Evolutionary conservation across 2,329 filamentous ascomycete genomes (phyloP).

Genomic region (Fusarium nurragi): DNA sequence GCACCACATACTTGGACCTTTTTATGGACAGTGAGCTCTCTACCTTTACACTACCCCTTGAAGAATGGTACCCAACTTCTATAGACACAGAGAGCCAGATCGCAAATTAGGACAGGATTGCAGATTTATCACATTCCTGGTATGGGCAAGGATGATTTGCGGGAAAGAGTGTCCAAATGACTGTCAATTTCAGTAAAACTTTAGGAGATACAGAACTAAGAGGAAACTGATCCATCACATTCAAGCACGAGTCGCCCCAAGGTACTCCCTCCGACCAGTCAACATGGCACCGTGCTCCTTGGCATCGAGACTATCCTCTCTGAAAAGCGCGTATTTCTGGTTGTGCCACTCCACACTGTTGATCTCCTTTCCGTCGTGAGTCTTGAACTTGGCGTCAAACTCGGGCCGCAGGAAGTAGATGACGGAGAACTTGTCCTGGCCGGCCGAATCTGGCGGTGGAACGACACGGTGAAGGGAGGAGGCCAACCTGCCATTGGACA

Average conservation of each 20-base stretch:
- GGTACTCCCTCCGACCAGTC: conserved; percentile 27
- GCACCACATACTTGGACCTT: background rate
- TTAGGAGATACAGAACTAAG: background rate
- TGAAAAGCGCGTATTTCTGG: conserved; percentile 34
- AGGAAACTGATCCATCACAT: too few relatives aligned
- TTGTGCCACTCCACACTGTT: conserved; percentile 38
- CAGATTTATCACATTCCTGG: background rate
- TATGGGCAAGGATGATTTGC: background rate
- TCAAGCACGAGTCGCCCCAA: conserved; percentile 2
- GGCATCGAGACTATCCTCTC: conserved; percentile 27
- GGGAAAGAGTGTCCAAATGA: background rate
- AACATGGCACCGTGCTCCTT: conserved; percentile 26
- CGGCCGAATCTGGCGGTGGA: conserved; percentile 23
- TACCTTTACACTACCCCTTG: background rate
- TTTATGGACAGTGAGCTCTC: background rate
- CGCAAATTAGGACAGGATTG: background rate
- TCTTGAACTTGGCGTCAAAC: conserved; percentile 31
- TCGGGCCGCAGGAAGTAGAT: conserved; percentile 38
- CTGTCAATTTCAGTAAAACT: background rate
- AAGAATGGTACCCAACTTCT: background rate
- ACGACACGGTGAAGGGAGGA: conserved; percentile 36
- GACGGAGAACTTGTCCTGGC: conserved; percentile 34
- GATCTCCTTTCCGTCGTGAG: conserved; percentile 20
- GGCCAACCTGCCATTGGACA: conserved; percentile 1
- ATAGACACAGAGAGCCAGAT: background rate